Evolutionary conservation across 106 monocot species (phyloP).

Genomic region (Dendrobium catenatum): DNA sequence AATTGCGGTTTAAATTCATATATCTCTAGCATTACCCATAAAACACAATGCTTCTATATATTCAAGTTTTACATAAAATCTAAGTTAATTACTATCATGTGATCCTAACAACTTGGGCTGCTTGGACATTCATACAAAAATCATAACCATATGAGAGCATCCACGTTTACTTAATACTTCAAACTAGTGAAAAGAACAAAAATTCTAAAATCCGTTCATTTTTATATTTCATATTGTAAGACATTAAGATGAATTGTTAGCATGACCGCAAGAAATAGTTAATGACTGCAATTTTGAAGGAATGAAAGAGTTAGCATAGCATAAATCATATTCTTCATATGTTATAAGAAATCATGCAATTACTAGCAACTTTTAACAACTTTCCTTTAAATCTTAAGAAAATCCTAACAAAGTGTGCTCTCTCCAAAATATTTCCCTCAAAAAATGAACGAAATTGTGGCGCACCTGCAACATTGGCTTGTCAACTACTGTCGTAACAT

Average conservation of each 20-base stretch:
- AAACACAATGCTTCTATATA: background rate
- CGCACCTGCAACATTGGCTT: constrained; percentile 1
- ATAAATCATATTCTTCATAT: background rate
- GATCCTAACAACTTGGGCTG: background rate
- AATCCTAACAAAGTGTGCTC: background rate
- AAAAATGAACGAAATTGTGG: background rate
- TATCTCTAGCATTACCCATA: too few relatives aligned
- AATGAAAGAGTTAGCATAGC: background rate
- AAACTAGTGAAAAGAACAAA: background rate
- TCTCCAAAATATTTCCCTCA: too few relatives aligned
- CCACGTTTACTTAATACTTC: background rate
- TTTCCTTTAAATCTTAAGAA: background rate
- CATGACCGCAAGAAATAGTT: background rate
- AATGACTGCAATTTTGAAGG: background rate
- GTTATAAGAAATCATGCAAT: background rate
- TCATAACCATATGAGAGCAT: background rate
- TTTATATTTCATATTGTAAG: background rate
- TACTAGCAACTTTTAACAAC: background rate
- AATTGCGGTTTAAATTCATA: too few relatives aligned
- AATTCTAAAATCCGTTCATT: background rate
- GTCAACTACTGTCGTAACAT: background rate
- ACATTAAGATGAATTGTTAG: background rate
- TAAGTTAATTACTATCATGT: background rate
- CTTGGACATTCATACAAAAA: background rate
- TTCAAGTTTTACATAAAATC: background rate